Percentiles rank a stretch among this genome's conserved stretches.
These are phyloP conservation scores for Neltuma alba DNA, from an alignment of 306 rosid genomes.

Conservation along the genomic window DNA sequence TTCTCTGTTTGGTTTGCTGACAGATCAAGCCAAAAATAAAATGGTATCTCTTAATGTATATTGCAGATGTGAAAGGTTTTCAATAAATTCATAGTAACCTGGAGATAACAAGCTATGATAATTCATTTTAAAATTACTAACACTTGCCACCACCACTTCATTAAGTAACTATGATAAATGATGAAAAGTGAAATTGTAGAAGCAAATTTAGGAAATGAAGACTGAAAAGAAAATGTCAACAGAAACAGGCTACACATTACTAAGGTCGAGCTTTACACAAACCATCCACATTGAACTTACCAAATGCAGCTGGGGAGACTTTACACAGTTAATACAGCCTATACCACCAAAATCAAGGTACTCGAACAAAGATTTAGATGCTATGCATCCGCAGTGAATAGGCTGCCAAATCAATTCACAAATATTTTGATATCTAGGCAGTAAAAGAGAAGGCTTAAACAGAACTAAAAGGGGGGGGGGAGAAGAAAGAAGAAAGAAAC, in stretches of 20 bases:
- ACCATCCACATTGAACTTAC: conserved; percentile 53
- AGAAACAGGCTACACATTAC: conserved; percentile 27
- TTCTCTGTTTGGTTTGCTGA: neutral
- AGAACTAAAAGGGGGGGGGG: neutral
- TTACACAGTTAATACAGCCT: conserved; percentile 70
- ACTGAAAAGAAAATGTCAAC: conserved; percentile 12
- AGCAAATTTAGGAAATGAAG: conserved; percentile 21
- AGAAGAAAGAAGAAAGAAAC: neutral
- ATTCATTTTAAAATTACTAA: too few relatives aligned
- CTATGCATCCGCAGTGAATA: conserved; percentile 87
- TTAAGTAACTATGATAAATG: neutral
- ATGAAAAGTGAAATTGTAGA: conserved; percentile 11
- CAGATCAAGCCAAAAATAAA: neutral
- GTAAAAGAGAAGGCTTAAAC: neutral
- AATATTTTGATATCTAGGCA: conserved; percentile 4
- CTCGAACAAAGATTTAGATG: conserved; percentile 66
- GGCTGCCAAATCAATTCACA: conserved; percentile 59
- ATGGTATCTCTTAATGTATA: neutral
- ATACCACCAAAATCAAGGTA: conserved; percentile 85
- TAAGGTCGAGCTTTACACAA: neutral
- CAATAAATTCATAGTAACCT: neutral
- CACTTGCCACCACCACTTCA: neutral
- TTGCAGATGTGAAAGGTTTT: neutral
- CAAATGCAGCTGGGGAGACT: conserved; percentile 51
- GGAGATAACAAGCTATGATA: neutral